Evolutionary conservation across 306 rosid species (phyloP), one percentile per base, ranked within the genome.

Genomic region (Castanospermum australe): DNA sequence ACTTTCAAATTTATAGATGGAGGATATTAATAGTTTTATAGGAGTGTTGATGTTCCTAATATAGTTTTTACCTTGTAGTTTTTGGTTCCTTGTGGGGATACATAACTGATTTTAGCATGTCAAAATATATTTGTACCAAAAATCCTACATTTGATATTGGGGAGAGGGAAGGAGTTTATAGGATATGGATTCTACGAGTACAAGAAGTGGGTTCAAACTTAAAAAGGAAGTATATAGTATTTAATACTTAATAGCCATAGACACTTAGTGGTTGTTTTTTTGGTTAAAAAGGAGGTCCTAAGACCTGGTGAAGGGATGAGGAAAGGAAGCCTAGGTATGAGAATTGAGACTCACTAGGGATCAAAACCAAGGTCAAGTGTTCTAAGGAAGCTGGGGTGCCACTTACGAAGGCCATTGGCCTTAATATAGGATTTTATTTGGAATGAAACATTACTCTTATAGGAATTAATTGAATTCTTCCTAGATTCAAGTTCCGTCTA

Each of bases 401-500:
- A 33, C 38, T n/a, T 33, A 33, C 38, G n/a, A 33, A 2, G 38
- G 38, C 38, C 38, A 33, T 33, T 33, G 38, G 38, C 38, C 38
- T 33, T 33, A 33, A 33, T 6, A 4, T 33, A 33, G 38, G 38
- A 18, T 76, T 66, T 30, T 24, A 52, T 65, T 42, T 28, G 5
- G 13, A 57, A 35, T 20, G 51, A 28, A 61, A 76, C 61, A 41
- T 35, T 66, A 8, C 65, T 55, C 24, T 56, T 33, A 11, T 4
- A 51, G 39, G 38, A 66, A 62, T 82, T 62, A 61, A 76, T 30
- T 41, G 48, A 17, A n/a, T n/a, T 35, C 17, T 64, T 56, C 68
- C 48, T 24, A 75, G 80, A 65, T 52, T 33, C 59, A 64, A 33
- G 39, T 65, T 54, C 67, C 42, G 41, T 39, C 22, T 42, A 33